A percentile compares a stretch with the other conserved stretches of the same genome.
Conservation (phyloP, 164 flowering plant species). For the Vitis cinerea region DNA sequence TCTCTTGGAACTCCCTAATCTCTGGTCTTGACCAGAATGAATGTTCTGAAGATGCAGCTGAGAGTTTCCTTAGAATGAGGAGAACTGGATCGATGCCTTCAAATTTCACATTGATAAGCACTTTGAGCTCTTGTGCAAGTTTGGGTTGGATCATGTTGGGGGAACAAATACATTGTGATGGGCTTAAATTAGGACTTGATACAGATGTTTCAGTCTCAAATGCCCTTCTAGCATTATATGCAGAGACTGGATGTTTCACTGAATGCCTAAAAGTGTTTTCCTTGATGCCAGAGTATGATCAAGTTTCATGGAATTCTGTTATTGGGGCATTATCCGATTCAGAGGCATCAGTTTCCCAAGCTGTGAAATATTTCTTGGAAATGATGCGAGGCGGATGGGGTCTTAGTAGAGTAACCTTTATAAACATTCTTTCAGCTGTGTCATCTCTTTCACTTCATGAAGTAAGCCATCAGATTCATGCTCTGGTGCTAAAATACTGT, state of each 20-base stretch:
- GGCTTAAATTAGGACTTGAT: constrained; percentile 75
- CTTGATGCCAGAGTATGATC: constrained; percentile 64
- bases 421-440: constrained; percentile 61
- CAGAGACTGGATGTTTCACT: constrained; percentile 47
- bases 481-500: constrained; percentile 47
- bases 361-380: constrained; percentile 41
- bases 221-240: constrained; percentile 75
- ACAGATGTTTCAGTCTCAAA: constrained; percentile 81
- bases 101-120: constrained; percentile 72
- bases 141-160: constrained; percentile 53
- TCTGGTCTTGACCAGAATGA: constrained; percentile 82
- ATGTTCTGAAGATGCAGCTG: constrained; percentile 55
- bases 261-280: constrained; percentile 60
- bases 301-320: constrained; percentile 82
- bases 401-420: constrained; percentile 69
- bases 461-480: constrained; percentile 67
- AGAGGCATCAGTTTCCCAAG: constrained; percentile 39
- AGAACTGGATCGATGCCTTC: constrained; percentile 51
- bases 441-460: constrained; percentile 51
- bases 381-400: constrained; percentile 73
- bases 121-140: constrained; percentile 84
- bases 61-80: constrained; percentile 49
- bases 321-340: constrained; percentile 66
- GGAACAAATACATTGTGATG: constrained; percentile 65
- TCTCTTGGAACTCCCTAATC: constrained; percentile 88